phyloP scores from a whole-genome alignment of 345 rosid genomes.

The Fremontodendron californicum region DNA sequence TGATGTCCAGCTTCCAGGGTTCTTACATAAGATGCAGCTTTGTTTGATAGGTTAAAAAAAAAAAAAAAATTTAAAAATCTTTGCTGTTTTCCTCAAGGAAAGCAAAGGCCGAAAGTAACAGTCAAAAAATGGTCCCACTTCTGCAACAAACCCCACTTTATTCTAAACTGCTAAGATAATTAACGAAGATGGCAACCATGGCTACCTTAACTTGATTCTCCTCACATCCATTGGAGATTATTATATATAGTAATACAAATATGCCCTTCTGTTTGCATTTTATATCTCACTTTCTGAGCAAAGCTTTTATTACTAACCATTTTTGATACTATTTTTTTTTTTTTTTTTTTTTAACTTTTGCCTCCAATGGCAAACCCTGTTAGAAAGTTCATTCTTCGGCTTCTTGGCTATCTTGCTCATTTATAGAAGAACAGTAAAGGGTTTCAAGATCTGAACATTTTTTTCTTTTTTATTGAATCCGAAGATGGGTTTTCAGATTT shows the following conservation, averaged over 20 bases:
- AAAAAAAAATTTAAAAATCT: neutral
- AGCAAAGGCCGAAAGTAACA: neutral
- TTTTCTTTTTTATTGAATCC: neutral
- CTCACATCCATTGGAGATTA: neutral
- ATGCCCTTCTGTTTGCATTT: constrained; percentile 11
- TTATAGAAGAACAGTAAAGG: constrained; percentile 2
- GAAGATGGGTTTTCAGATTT: constrained; percentile 20
- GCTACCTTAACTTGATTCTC: constrained; percentile 1
- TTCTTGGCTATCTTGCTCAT: neutral
- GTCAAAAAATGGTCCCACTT: neutral
- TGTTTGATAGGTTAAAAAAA: neutral
- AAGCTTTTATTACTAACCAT: neutral
- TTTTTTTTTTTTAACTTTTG: neutral
- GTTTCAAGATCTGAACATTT: constrained; percentile 6
- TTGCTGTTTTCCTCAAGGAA: constrained; percentile 3
- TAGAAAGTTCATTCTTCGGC: neutral
- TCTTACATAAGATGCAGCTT: neutral
- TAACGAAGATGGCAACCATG: neutral
- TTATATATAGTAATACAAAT: too few species aligned
- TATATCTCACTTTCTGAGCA: neutral
- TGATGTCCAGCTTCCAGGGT: neutral
- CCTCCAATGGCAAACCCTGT: constrained; percentile 4
- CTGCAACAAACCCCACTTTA: neutral
- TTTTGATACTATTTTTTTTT: too few species aligned
- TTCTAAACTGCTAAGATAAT: neutral